These are phyloP conservation scores for Coemansia sp. DNA, from an alignment of 192 early-diverging fungal genomes.

Conservation along the genomic window DNA sequence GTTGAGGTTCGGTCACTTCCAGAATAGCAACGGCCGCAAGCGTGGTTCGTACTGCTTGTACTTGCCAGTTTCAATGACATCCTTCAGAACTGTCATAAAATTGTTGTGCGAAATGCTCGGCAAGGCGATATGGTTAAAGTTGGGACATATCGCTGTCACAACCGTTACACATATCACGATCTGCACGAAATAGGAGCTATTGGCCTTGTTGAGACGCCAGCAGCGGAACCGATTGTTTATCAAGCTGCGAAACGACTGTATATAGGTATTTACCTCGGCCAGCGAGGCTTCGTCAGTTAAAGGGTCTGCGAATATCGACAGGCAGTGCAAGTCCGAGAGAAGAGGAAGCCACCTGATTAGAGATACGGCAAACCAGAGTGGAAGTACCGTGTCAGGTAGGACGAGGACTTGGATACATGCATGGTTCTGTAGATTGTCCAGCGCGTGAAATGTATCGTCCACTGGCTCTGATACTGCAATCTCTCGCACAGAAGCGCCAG, in stretches of 20 bases:
- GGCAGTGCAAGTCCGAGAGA: neutral
- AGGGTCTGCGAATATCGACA: neutral
- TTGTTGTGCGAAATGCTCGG: neutral
- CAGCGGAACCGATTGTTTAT: neutral
- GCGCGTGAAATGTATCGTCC: neutral
- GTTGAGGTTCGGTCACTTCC: neutral
- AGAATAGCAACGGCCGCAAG: neutral
- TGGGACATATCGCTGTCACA: neutral
- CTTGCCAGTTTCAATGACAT: neutral
- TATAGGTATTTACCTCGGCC: neutral
- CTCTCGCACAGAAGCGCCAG: neutral
- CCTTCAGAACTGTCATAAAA: neutral
- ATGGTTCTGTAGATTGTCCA: neutral
- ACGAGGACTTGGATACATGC: neutral
- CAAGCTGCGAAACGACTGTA: neutral
- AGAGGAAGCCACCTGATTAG: neutral
- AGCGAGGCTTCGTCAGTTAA: neutral
- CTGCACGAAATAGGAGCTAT: neutral
- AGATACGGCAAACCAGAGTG: neutral
- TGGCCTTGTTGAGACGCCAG: neutral
- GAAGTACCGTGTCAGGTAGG: neutral
- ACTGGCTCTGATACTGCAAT: neutral
- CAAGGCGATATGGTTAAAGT: neutral
- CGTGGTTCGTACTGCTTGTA: neutral
- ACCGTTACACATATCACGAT: neutral